Percentiles rank a stretch among this genome's conserved stretches.
Conservation (phyloP, 768 basidiomycete genomes). For the Suillus variegatus region DNA sequence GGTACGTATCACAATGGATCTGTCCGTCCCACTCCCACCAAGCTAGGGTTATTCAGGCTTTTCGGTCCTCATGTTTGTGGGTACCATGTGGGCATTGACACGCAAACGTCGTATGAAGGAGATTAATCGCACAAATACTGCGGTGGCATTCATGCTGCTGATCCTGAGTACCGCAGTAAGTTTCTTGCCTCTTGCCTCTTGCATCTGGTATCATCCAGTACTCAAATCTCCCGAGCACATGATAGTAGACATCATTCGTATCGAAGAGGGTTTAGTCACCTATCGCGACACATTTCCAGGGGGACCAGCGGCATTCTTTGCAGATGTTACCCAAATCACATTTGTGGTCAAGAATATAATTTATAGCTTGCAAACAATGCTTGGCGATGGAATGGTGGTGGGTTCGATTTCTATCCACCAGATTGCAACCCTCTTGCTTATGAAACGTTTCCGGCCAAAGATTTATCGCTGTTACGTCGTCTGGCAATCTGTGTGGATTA, state of each 20-base stretch:
- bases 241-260: conserved; percentile 4
- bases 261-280: conserved; percentile 16
- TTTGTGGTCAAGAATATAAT: conserved; percentile 26
- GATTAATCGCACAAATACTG: background rate
- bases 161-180: conserved; percentile 4
- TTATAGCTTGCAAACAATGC: conserved; percentile 13
- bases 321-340: conserved; percentile 19
- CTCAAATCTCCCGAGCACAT: background rate
- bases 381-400: conserved; percentile 5
- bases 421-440: background rate
- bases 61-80: background rate
- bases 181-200: background rate
- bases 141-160: background rate
- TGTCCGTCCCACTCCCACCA: background rate
- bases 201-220: background rate
- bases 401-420: background rate
- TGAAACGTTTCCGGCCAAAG: background rate
- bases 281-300: conserved; percentile 21
- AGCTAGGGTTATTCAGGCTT: background rate
- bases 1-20: background rate
- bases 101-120: background rate
- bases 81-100: background rate
- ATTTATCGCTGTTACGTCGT: background rate
- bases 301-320: conserved; percentile 25
- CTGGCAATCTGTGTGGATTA: background rate